Evolutionary conservation across 768 basidiomycete species (phyloP).

Genomic region (Leccinum variicolor): DNA sequence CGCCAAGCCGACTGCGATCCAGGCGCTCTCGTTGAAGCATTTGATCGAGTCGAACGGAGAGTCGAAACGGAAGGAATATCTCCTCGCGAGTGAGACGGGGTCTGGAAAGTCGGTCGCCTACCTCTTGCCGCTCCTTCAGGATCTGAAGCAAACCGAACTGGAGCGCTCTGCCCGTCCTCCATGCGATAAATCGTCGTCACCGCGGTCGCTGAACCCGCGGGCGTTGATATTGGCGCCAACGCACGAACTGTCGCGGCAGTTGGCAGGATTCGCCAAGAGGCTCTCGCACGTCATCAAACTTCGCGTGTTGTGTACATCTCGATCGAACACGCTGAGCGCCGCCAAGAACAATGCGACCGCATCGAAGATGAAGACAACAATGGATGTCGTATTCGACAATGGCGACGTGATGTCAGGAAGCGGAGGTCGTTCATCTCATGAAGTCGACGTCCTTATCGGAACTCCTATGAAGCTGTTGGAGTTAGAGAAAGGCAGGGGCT

Average conservation of each 20-base stretch:
- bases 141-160: constrained; percentile 66
- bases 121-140: constrained; percentile 77
- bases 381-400: constrained; percentile 18
- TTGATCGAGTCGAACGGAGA: constrained; percentile 38
- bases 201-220: constrained; percentile 54
- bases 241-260: constrained; percentile 83
- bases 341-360: constrained; percentile 37
- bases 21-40: constrained; percentile 67
- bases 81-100: constrained; percentile 87
- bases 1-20: constrained; percentile 73
- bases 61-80: constrained; percentile 39
- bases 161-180: constrained; percentile 3
- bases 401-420: constrained; percentile 24
- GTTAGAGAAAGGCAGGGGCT: constrained; percentile 51
- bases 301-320: constrained; percentile 68
- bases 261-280: constrained; percentile 69
- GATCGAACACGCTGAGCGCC: constrained; percentile 43
- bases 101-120: constrained; percentile 93
- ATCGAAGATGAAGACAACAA: constrained; percentile 42
- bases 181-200: constrained; percentile 8
- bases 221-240: constrained; percentile 84
- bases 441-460: constrained; percentile 58
- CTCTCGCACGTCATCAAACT: constrained; percentile 74
- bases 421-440: constrained; percentile 12
- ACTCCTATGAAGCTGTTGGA: constrained; percentile 65